These are phyloP conservation scores for Flammula alnicola DNA, from an alignment of 1,284 basidiomycete genomes.

Conservation along the genomic window DNA sequence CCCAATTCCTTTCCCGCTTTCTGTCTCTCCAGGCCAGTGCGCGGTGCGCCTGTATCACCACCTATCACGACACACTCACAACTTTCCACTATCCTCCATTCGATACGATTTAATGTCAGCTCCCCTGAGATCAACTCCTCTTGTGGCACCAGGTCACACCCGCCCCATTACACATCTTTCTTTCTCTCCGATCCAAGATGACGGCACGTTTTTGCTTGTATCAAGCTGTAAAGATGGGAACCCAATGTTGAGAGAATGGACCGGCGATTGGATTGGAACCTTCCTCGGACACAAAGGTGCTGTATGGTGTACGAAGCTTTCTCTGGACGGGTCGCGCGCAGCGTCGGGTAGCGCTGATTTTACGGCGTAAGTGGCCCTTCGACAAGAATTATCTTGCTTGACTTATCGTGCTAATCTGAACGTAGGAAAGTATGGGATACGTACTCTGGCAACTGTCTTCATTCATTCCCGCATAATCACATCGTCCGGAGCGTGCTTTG, in stretches of 20 bases:
- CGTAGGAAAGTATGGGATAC: slow-evolving; percentile 97
- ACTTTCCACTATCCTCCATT: slow-evolving; percentile 28
- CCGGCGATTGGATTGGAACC: slow-evolving; percentile 98
- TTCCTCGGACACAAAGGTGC: slow-evolving; percentile 99
- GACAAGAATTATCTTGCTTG: slow-evolving; percentile 5
- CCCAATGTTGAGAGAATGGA: slow-evolving; percentile 95
- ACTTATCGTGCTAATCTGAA: slow-evolving; percentile 10
- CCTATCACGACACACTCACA: slow-evolving; percentile 44
- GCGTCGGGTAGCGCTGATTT: slow-evolving; percentile 97
- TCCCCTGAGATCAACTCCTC: slow-evolving; percentile 68
- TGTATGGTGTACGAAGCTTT: slow-evolving; percentile 96
- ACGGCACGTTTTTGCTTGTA: slow-evolving; percentile 85
- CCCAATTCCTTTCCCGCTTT: slow-evolving; percentile 25
- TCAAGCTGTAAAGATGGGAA: slow-evolving; percentile 97
- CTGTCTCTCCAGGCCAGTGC: slow-evolving; percentile 49
- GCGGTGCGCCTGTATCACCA: slow-evolving; percentile 63
- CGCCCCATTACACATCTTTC: slow-evolving; percentile 94
- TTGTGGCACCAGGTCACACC: slow-evolving; percentile 81
- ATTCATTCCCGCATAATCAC: slow-evolving; percentile 97
- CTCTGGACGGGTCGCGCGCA: slow-evolving; percentile 83
- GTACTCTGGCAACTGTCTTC: slow-evolving; percentile 82
- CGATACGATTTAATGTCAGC: slow-evolving; percentile 54
- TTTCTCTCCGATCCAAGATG: slow-evolving; percentile 85
- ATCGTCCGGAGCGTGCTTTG: slow-evolving; percentile 96
- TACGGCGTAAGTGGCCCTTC: slow-evolving; percentile 78